Evolutionary conservation across 768 basidiomycete genomes (phyloP), one percentile per base, ranked within the genome.

Genomic region (Hypsizygus marmoreus): DNA sequence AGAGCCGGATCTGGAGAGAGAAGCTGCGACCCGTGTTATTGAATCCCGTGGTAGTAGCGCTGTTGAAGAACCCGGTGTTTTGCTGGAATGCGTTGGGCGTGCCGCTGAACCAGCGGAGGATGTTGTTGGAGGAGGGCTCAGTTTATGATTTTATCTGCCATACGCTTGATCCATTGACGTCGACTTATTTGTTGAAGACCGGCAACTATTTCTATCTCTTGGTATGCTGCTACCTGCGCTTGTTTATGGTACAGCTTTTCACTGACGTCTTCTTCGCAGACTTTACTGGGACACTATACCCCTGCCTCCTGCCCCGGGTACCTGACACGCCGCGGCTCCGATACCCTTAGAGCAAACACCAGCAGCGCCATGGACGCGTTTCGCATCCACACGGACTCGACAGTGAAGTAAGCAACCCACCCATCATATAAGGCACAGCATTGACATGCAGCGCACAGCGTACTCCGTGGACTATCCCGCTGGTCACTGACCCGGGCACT

Each of bases 71-170:
- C 34, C 76, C 75, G 16, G 56, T 70, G 19, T 85, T 81, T 61
- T 84, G 81, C 51, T 91, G 88, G 88, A 86, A 87, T 55, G 86
- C 87, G 0, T 66, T 90, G 17, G 88, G 88, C 12, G 88, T 91
- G 4, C 87, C 88, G 3, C 65, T 74, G 51, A 84, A 85, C 56
- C 85, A 88, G 65, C 73, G 82, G 49, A 68, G 70, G 45, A 81
- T 83, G 74, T 65, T 86, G 42, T 54, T 84, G 19, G 60, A 76
- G 6, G 79, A 80, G 46, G 77, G 79, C 16, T 60, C 67, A 16
- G 49, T 69, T 5, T 81, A 74, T 45, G 75, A 77, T 14, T 81
- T 76, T 45, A 70, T 82, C 34, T 58, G 67, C 26, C 73, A 81
- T 24, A 80, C 80, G 4, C 53, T 81, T 32, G 74, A 81, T 35